Base-by-base conservation (phyloP, 441 rosid species). In the Adansonia gregorii region DNA sequence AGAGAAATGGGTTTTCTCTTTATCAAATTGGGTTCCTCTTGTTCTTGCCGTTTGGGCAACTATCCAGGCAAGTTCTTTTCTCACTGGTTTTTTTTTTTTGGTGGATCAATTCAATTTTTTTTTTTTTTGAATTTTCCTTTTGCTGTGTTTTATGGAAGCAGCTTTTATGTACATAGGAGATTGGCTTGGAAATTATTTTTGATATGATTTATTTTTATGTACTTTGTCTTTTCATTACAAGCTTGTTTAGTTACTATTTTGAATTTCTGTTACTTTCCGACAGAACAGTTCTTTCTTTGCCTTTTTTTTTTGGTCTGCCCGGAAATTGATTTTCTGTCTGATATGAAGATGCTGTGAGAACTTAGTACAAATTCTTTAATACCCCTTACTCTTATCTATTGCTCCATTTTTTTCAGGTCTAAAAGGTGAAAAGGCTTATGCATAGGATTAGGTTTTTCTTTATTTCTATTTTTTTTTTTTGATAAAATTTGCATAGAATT, bases 21-120 rank as follows among this genome's bases (percentile, higher is more conserved):
- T 95, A 83, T 95, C 97, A 78, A 91, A 89, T 65, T 95, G 98
- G 99, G 91, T 95, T 78, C 98, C 94, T 76, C 91, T 95, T 72
- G 88, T 86, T 64, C 88, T 91, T 49, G 97, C 97, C 73, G 97
- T 95, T 59, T 95, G 97, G 97, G 97, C 92, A 46, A 88, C 98
- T 77, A 70, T 89, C 82, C 98, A 93, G 99, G 99, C 79, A 73
- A 82, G 71, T 60, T 27, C 20, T 19, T 39, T 48, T 6, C 4
- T 52, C 2, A 56, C 55, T 64, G 31, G 49, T 31, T 9, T 3
- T 4, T 48, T 52, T 66, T 20, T 6, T 17, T 2, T 66, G 35
- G 6, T 60, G 72, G 20, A 68, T 68, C 56, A 48, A 5, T 48
- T 48, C 12, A 10, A 0, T 66, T n/a, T 15, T n/a, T 43, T 19